These are phyloP conservation scores for Albatrellus ellisii DNA, from an alignment of 768 basidiomycete species.

Conservation along the genomic window DNA sequence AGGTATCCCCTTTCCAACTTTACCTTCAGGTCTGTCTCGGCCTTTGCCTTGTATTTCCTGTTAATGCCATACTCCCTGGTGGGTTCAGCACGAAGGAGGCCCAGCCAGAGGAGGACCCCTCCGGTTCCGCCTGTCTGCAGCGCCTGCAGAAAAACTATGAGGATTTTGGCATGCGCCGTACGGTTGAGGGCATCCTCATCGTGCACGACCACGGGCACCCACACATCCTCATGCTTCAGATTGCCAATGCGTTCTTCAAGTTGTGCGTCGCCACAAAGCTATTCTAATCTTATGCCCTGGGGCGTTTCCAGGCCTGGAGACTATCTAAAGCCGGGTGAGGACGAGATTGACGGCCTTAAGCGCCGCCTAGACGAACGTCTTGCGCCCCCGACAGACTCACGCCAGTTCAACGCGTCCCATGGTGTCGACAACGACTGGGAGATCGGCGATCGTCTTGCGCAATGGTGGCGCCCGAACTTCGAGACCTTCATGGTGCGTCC, in stretches of 20 bases:
- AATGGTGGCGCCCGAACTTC: constrained; percentile 98
- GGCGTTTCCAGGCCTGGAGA: constrained; percentile 67
- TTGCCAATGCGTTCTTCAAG: constrained; percentile 98
- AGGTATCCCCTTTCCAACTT: constrained; percentile 84
- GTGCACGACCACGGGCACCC: constrained; percentile 97
- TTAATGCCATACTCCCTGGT: too few species aligned
- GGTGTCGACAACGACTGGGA: constrained; percentile 88
- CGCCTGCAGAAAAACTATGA: constrained; percentile 94
- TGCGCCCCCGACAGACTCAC: constrained; percentile 57
- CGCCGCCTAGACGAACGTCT: constrained; percentile 81
- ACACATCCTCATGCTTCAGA: constrained; percentile 95
- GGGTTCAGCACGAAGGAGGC: constrained; percentile 80
- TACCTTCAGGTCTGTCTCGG: constrained; percentile 83
- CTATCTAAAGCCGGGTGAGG: constrained; percentile 93
- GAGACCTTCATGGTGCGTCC: constrained; percentile 99
- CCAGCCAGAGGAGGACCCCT: constrained; percentile 95
- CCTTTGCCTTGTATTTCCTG: too few species aligned
- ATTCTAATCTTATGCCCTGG: background rate
- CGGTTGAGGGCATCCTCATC: constrained; percentile 82
- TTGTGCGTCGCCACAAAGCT: constrained; percentile 40
- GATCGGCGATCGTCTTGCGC: constrained; percentile 90
- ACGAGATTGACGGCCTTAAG: constrained; percentile 85
- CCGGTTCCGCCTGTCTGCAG: constrained; percentile 86
- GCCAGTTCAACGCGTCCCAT: constrained; percentile 63
- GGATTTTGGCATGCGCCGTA: constrained; percentile 91